phyloP scores from a whole-genome alignment of 305 asterid genomes.

The Solanum hybrid region DNA sequence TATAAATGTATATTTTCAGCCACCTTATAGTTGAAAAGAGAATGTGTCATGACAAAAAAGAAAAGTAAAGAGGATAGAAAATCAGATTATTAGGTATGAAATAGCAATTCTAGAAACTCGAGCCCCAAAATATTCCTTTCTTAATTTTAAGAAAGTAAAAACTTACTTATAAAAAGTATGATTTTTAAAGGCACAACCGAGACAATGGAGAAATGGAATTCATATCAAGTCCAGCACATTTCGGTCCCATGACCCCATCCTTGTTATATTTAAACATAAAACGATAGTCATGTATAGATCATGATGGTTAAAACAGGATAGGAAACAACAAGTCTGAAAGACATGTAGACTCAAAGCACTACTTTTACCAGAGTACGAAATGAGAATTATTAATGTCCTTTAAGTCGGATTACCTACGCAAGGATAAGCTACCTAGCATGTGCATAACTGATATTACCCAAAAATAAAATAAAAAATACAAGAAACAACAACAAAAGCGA shows the following conservation, averaged over 20 bases:
- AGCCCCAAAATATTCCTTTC: background rate
- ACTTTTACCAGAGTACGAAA: background rate
- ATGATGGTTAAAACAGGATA: background rate
- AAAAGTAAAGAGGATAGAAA: background rate
- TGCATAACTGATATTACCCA: background rate
- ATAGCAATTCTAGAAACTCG: background rate
- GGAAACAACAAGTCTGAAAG: background rate
- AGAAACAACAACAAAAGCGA: background rate
- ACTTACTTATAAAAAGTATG: background rate
- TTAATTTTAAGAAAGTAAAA: background rate
- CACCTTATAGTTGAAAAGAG: background rate
- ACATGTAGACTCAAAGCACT: background rate
- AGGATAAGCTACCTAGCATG: background rate
- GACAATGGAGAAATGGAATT: background rate
- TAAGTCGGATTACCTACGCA: background rate
- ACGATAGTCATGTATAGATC: background rate
- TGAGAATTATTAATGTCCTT: background rate
- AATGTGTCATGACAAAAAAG: background rate
- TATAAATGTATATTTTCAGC: background rate
- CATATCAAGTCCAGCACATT: background rate
- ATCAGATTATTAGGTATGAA: background rate
- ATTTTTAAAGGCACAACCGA: background rate
- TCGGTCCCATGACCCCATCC: background rate
- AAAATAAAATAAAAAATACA: background rate
- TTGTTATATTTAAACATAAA: background rate